Evolutionary conservation across 2,329 filamentous ascomycete species (phyloP), one percentile per base, ranked within the genome.

Genomic region (Hymenoscyphus occultus): DNA sequence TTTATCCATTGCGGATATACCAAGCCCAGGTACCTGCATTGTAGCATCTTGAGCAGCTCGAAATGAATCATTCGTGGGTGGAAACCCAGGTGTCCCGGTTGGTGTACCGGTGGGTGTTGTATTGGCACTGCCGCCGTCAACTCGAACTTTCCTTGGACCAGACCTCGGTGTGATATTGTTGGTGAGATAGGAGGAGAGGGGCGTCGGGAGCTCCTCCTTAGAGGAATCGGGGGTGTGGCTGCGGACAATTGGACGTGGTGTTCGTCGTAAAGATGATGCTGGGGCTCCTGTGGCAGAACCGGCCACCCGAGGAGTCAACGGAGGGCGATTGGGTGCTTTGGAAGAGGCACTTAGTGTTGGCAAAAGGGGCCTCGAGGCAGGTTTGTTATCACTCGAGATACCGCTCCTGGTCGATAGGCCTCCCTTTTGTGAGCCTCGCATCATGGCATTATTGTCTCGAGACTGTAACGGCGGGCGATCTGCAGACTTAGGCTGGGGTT

Each of bases 141-240:
- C 45, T 70, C 92, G 87, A 71, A 81, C 87, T 75, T 87, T 91
- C 67, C 93, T 84, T 59, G 87, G 82, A 9, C 89, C 90, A 9
- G 92, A 92, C 69, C 93, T 86, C 60, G 92, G 91, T 3, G 93
- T 96, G 74, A 93, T 80, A 75, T 91, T 93, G 75, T 79, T 84
- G 76, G 77, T 86, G 56, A 92, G 78, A 71, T 85, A 85, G 60
- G 84, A 74, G 60, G 83, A 80, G 39, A 82, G 79, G 9, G 86
- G 81, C 56, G 84, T 82, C 56, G 82, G 77, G 69, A 81, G 74
- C 66, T 86, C 83, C 60, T 89, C 86, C 66, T 71, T 74, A 7
- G 54, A 67, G 10, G 54, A 67, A n/a, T 32, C 58, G 35, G 70
- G 68, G 14, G 70, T 71, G n/a, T 61, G 67, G 10, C 62, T 65